Conservation (phyloP, 768 basidiomycete genomes). For the Mycena kentingensis region DNA sequence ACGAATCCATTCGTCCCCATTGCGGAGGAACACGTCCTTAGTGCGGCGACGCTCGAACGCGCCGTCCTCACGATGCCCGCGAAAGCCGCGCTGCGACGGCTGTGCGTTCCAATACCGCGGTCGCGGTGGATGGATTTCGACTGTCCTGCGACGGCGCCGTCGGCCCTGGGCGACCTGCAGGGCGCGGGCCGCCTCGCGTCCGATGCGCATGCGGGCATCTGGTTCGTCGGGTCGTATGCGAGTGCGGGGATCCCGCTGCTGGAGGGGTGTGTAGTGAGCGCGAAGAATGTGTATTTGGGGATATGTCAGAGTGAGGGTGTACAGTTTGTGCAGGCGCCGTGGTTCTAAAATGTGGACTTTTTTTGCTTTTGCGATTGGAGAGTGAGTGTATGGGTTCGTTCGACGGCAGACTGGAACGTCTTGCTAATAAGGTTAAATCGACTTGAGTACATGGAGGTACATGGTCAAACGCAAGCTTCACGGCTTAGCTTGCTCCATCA, state of each 20-base stretch:
- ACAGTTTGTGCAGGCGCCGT: conserved; percentile 3
- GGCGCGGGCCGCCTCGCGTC: conserved; percentile 44
- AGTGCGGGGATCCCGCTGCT: conserved; percentile 73
- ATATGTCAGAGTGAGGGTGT: conserved; percentile 23
- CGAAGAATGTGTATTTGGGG: conserved; percentile 49
- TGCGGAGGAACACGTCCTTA: conserved; percentile 48
- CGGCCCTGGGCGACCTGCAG: conserved; percentile 51
- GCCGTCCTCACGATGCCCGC: conserved; percentile 55
- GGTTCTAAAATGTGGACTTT: conserved; percentile 8
- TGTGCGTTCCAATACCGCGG: conserved; percentile 42
- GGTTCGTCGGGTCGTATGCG: conserved; percentile 75
- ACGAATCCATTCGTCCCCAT: conserved; percentile 71
- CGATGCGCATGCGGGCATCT: conserved; percentile 48
- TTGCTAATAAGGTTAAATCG: too few species aligned
- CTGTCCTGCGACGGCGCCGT: conserved; percentile 37
- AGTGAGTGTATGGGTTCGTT: too few species aligned
- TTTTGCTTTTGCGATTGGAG: too few species aligned
- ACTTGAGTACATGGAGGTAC: too few species aligned
- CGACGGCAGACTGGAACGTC: too few species aligned
- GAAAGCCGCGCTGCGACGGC: conserved; percentile 50
- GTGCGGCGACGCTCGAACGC: conserved; percentile 62
- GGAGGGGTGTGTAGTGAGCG: conserved; percentile 79
- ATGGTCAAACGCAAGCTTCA: too few species aligned
- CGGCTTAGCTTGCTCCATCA: too few species aligned
- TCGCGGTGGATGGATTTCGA: conserved; percentile 45